Conservation (phyloP, 2,329 filamentous ascomycete species). For the Sporothrix sp. region DNA sequence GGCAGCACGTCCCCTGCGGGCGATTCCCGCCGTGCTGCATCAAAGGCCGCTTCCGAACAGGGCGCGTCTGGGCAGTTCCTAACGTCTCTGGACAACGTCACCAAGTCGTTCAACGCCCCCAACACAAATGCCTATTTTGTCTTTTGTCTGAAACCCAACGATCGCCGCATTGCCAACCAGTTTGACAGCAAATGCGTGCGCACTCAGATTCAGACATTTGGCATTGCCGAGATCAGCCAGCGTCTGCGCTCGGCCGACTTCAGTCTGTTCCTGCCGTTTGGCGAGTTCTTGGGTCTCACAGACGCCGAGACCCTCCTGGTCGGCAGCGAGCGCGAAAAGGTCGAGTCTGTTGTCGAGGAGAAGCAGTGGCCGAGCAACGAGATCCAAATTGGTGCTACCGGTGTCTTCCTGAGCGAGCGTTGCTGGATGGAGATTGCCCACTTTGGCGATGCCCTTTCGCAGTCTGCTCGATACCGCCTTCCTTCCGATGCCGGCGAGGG, state of each 20-base stretch:
- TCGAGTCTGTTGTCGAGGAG: constrained; percentile 82
- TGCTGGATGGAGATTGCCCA: constrained; percentile 90
- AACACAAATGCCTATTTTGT: constrained; percentile 92
- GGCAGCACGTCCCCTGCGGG: constrained; percentile 20
- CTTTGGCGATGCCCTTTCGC: constrained; percentile 52
- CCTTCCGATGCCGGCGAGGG: constrained; percentile 56
- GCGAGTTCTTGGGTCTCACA: constrained; percentile 83
- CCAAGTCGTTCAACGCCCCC: constrained; percentile 68
- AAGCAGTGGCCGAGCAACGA: constrained; percentile 90
- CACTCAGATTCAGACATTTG: constrained; percentile 87
- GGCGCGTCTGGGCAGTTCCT: constrained; percentile 91
- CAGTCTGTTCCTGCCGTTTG: constrained; percentile 89
- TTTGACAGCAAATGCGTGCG: constrained; percentile 98
- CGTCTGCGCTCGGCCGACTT: constrained; percentile 88
- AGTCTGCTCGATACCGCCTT: constrained; percentile 41
- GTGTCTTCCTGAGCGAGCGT: constrained; percentile 88
- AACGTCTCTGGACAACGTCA: constrained; percentile 80
- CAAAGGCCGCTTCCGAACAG: constrained; percentile 46
- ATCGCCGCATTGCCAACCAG: constrained; percentile 92
- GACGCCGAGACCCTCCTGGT: constrained; percentile 79
- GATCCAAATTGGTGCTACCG: constrained; percentile 80
- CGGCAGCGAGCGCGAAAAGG: constrained; percentile 85
- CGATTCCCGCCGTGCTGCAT: constrained; percentile 25
- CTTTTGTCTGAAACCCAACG: constrained; percentile 95
- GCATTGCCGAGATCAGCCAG: constrained; percentile 94